Evolutionary conservation across 2,329 filamentous ascomycete genomes (phyloP), one percentile per base, ranked within the genome.

Genomic region (Orbilia ellipsospora): DNA sequence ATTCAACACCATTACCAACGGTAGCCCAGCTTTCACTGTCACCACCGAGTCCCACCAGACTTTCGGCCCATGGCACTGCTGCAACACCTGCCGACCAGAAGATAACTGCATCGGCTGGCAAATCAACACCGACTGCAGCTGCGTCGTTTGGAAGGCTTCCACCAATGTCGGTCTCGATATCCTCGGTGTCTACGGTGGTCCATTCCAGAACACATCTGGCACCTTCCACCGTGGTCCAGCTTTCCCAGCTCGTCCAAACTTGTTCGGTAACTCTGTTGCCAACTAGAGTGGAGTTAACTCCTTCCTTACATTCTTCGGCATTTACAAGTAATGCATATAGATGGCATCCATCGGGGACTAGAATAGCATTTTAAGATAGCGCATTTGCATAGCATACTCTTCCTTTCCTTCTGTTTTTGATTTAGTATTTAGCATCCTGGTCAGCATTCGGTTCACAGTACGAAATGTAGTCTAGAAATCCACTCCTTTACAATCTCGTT

Each of bases 41-140:
- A 48, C 50, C 60, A 72, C 67, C 20, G 67, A 64, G 10, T 42
- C 51, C 20, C 67, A 72, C 40, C 67, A 72, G 36, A 72, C 67
- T 16, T 72, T 45, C 52, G 67, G 67, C 28, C 67, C 67, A 60
- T 42, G 31, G 54, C 67, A 72, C 20, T 72, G 67, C 54, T 72
- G 67, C 54, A 60, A n/a, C 48, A 57, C 67, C 60, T 72, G 67
- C 67, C 64, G 52, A 26, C 36, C 52, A 20, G 52, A 36, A 4
- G 52, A 65, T 36, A 56, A 56, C 40, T 72, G 67, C 44, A 65
- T 72, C 31, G 67, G 67, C 6, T 72, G 67, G 67, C 59, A 72
- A 65, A 72, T 72, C 45, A 72, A 60, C 40, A 23, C 51, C 18
- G 50, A 72, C 60, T 72, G 67, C 52, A 57, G 56, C 52, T 72